Conservation (phyloP, 768 basidiomycete species). For the Podaxis carcinomalis region DNA sequence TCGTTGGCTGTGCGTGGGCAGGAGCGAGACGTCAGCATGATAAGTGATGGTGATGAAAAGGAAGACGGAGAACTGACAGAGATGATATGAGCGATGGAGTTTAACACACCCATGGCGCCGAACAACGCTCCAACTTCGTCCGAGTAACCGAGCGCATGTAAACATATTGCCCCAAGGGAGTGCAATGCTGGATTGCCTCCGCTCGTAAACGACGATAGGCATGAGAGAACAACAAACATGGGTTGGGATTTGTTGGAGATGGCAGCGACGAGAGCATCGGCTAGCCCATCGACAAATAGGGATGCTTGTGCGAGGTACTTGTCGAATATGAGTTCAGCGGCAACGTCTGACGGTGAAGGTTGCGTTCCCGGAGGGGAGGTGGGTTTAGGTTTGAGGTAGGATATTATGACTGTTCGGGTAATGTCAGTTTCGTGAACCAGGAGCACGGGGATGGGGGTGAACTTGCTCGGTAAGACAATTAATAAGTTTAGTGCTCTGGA, state of each 20-base stretch:
- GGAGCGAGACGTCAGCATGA: background rate
- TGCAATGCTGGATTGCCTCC: slow-evolving; percentile 68
- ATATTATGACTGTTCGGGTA: slow-evolving; percentile 46
- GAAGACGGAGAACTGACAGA: slow-evolving; percentile 29
- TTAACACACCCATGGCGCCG: slow-evolving; percentile 66
- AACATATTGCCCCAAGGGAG: slow-evolving; percentile 65
- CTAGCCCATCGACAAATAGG: slow-evolving; percentile 61
- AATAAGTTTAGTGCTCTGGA: slow-evolving; percentile 63
- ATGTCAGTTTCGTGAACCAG: background rate
- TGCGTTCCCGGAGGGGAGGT: slow-evolving; percentile 20
- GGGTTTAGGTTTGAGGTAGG: slow-evolving; percentile 53
- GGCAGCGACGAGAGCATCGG: slow-evolving; percentile 57
- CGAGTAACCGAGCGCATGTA: slow-evolving; percentile 46
- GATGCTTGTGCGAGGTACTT: slow-evolving; percentile 60
- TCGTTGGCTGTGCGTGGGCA: slow-evolving; percentile 46
- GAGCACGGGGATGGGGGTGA: background rate
- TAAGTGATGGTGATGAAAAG: background rate
- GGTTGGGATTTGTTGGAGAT: slow-evolving; percentile 44
- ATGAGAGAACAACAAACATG: slow-evolving; percentile 56
- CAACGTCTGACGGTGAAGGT: slow-evolving; percentile 40
- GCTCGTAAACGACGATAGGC: slow-evolving; percentile 59
- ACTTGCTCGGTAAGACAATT: slow-evolving; percentile 64
- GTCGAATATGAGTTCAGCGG: slow-evolving; percentile 65
- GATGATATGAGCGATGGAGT: slow-evolving; percentile 63
- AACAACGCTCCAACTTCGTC: slow-evolving; percentile 59